Evolutionary conservation across 805 yeast species (phyloP), one percentile per base, ranked within the genome.

Genomic region (Cyberlindnera maclurae): DNA sequence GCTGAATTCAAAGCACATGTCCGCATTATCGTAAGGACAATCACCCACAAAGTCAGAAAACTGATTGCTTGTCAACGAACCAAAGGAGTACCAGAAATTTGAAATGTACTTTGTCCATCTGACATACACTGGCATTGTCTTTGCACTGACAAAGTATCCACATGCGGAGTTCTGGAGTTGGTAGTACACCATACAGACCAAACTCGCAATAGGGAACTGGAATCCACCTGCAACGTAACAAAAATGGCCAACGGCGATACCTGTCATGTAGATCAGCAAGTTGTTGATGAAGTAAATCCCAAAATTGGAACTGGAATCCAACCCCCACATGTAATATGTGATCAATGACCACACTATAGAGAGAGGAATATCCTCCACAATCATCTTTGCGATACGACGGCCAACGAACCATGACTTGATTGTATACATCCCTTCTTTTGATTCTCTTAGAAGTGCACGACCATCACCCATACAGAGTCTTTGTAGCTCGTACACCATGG

Each of bases 21-120:
- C 63, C 26, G 45, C 52, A 29, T 54, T 58, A 29, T 87, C 77
- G 31, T 71, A 74, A 12, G 86, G 79, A 37, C 72, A 75, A 12
- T 87, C 87, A 11, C 88, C 88, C 35, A 57, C 45, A 61, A 67
- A 82, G 28, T 68, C 72, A 1, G 83, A 67, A 52, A 75, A 86
- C 49, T 84, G 79, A 51, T 79, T 81, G 0, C 88, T 69, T 15
- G 71, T 50, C 42, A 79, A 54, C 2, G 79, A 78, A 1, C 93
- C 93, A 59, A 82, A 82, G 0, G 79, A 80, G 52, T 82, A 86
- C 85, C 89, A 87, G 37, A 82, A 70, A 51, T 74, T 81, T 0
- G 90, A 79, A 39, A 79, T 63, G 58, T 82, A 86, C 55, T 81
- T 83, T 6, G 79, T 71, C 96, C 96, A 86, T 27, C 86, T 68